Evolutionary conservation across 306 rosid species (phyloP).

Genomic region (Myrica gale): DNA sequence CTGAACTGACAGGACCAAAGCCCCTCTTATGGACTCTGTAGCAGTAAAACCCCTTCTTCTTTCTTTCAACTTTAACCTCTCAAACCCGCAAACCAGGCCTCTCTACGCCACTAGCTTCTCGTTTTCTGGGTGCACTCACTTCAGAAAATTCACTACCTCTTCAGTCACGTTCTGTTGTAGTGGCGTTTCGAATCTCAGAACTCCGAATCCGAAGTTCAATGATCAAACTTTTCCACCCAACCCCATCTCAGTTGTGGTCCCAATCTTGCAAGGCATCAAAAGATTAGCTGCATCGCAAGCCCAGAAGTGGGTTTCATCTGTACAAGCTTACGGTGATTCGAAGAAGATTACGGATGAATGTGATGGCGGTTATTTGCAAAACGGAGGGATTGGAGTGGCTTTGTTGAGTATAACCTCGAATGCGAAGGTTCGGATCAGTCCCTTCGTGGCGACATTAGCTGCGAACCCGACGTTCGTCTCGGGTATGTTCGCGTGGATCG

Average conservation of each 20-base stretch:
- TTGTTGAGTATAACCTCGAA: conserved; percentile 59
- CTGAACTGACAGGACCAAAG: conserved; percentile 22
- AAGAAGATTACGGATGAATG: conserved; percentile 11
- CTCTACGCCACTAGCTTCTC: conserved; percentile 14
- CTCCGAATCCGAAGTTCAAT: conserved; percentile 17
- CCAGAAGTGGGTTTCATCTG: conserved; percentile 28
- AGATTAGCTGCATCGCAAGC: conserved; percentile 28
- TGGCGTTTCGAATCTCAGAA: conserved; percentile 14
- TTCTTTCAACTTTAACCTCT: conserved; percentile 28
- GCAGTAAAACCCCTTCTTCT: conserved; percentile 25
- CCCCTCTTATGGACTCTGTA: conserved; percentile 51
- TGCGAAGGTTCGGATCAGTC: conserved; percentile 67
- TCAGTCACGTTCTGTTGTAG: conserved; percentile 17
- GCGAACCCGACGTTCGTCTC: conserved; percentile 85
- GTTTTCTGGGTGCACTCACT: conserved; percentile 21
- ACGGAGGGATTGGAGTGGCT: conserved; percentile 61
- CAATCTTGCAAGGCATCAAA: conserved; percentile 34
- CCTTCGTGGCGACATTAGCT: conserved; percentile 67
- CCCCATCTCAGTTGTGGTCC: conserved; percentile 34
- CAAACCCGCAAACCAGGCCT: conserved; percentile 20
- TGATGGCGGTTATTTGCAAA: conserved; percentile 43
- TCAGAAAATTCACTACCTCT: conserved; percentile 15
- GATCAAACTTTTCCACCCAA: conserved; percentile 7
- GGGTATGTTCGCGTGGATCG: conserved; percentile 60
- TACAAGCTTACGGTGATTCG: conserved; percentile 9